Evolutionary conservation across 2,329 filamentous ascomycete species (phyloP).

Genomic region (Epicoccum nigrum): DNA sequence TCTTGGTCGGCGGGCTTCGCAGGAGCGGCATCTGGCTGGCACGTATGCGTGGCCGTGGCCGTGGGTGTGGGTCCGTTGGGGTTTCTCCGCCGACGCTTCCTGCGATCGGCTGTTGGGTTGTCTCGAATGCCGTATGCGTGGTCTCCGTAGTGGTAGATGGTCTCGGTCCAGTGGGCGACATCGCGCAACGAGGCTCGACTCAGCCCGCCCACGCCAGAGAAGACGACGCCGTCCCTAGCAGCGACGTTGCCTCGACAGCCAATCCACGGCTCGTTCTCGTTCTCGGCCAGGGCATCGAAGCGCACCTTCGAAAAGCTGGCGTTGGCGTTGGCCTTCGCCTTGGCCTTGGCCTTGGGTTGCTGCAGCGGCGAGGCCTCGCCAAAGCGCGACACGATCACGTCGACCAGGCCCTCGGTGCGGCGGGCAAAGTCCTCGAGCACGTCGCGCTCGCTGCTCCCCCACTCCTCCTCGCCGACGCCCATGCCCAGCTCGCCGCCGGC

Average conservation of each 20-base stretch:
- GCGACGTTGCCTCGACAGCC: constrained; percentile 71
- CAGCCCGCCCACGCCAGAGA: constrained; percentile 78
- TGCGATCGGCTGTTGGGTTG: constrained; percentile 72
- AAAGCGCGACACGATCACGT: constrained; percentile 86
- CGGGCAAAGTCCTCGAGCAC: constrained; percentile 87
- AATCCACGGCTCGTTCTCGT: constrained; percentile 79
- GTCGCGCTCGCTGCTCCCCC: constrained; percentile 90
- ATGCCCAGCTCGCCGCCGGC: constrained; percentile 90
- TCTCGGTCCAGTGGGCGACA: constrained; percentile 85
- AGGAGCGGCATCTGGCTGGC: constrained; percentile 4
- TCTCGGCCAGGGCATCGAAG: constrained; percentile 30
- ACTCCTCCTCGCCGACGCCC: constrained; percentile 93
- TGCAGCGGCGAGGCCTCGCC: constrained; percentile 60
- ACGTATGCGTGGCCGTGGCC: too few species aligned
- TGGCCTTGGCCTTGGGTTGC: constrained; percentile 27
- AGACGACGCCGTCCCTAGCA: constrained; percentile 82
- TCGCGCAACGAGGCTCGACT: constrained; percentile 73
- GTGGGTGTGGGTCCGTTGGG: constrained; percentile 21
- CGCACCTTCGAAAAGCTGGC: too few species aligned
- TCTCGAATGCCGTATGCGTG: constrained; percentile 84
- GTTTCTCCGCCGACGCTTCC: constrained; percentile 53
- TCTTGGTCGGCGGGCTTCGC: constrained; percentile 10
- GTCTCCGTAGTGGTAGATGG: constrained; percentile 82
- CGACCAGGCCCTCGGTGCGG: constrained; percentile 81
- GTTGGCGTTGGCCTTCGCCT: background rate